These are phyloP conservation scores for Creolimax fragrantissima DNA, from an alignment of 78 protist species.

Conservation along the genomic window DNA sequence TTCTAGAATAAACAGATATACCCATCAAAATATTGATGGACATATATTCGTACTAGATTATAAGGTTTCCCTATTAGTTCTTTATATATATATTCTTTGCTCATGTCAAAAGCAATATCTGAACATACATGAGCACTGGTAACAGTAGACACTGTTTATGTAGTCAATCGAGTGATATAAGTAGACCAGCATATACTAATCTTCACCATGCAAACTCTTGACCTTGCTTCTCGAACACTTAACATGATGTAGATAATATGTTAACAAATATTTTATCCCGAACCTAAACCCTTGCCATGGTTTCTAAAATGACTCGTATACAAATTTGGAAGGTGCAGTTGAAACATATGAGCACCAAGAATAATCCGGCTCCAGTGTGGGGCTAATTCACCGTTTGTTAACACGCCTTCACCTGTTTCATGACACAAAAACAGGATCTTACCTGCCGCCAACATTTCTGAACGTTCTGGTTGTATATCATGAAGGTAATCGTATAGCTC, in stretches of 20 bases:
- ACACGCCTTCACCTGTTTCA: neutral
- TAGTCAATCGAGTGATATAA: no score
- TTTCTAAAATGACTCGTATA: neutral
- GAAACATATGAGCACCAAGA: neutral
- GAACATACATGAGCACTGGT: no score
- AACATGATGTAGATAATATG: neutral
- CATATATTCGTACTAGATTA: no score
- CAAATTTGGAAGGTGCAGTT: neutral
- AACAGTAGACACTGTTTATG: no score
- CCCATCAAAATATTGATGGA: neutral
- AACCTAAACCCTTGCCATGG: neutral
- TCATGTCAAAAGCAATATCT: no score
- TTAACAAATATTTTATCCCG: neutral
- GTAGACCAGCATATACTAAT: no score
- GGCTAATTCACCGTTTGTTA: neutral
- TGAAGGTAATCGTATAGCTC: neutral
- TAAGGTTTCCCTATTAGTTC: no score
- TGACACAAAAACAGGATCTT: neutral
- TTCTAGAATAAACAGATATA: neutral
- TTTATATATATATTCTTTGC: no score
- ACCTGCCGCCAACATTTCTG: neutral
- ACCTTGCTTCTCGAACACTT: no score
- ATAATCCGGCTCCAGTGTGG: neutral
- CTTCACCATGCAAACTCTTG: no score
- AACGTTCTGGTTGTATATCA: neutral